Percentiles rank a stretch among this genome's conserved stretches.
These are phyloP conservation scores for Phytopythium aichiense DNA, from an alignment of 352 stramenopile genomes.

Conservation along the genomic window DNA sequence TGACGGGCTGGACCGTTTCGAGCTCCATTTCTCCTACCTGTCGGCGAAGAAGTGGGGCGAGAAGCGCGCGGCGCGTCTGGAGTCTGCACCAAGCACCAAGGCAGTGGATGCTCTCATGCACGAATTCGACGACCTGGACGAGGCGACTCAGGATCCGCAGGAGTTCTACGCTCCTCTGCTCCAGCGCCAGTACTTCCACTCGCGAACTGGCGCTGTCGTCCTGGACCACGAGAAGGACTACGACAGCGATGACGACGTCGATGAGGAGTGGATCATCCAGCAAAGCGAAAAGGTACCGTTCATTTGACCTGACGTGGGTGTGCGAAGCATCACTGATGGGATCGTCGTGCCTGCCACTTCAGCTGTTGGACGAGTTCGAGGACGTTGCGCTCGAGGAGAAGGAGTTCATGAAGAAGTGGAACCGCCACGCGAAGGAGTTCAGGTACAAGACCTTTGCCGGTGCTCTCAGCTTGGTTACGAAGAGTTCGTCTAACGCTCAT, in stretches of 20 bases:
- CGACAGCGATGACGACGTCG: slow-evolving; percentile 86
- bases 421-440: slow-evolving; percentile 78
- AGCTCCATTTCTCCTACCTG: slow-evolving; percentile 66
- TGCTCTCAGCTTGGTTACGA: not conserved
- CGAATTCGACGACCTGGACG: slow-evolving; percentile 70
- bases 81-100: slow-evolving; percentile 21
- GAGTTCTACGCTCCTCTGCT: slow-evolving; percentile 73
- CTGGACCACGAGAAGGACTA: slow-evolving; percentile 82
- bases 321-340: not conserved
- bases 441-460: slow-evolving; percentile 24
- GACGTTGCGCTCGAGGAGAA: slow-evolving; percentile 85
- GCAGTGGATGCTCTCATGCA: slow-evolving; percentile 59
- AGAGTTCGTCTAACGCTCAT: not conserved
- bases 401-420: slow-evolving; percentile 91
- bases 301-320: not conserved
- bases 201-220: slow-evolving; percentile 75
- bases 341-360: not conserved
- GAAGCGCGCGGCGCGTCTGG: slow-evolving; percentile 11
- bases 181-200: slow-evolving; percentile 88
- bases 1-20: slow-evolving; percentile 48
- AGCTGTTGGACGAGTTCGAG: slow-evolving; percentile 87
- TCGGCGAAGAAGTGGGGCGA: slow-evolving; percentile 41
- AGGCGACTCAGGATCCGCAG: slow-evolving; percentile 48
- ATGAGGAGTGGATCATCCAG: slow-evolving; percentile 87
- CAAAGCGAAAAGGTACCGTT: slow-evolving; percentile 68